These are phyloP conservation scores for Saccharomyces hybrid DNA, from an alignment of 1,139 yeast species.

Conservation along the genomic window DNA sequence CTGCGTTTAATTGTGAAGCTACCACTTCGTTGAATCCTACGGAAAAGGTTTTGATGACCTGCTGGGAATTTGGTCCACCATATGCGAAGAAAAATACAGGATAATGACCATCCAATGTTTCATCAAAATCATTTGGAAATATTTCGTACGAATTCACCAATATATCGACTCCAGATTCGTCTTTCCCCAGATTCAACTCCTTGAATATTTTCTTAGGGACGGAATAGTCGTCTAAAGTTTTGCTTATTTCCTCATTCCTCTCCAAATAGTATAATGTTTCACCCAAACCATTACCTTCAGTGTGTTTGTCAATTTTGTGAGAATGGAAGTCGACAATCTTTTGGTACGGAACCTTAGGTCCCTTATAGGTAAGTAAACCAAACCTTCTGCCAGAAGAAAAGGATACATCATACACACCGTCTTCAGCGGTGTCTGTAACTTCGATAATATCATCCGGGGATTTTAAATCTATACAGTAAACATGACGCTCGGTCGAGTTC, in stretches of 20 bases:
- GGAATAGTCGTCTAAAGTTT: conserved; percentile 38
- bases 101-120: conserved; percentile 40
- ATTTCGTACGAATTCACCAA: conserved; percentile 54
- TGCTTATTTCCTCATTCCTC: conserved; percentile 39
- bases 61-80: conserved; percentile 77
- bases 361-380: conserved; percentile 49
- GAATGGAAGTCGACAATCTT: conserved; percentile 46
- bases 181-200: conserved; percentile 43
- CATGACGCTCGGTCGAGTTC: conserved; percentile 54
- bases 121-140: conserved; percentile 54
- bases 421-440: conserved; percentile 46
- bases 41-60: conserved; percentile 47
- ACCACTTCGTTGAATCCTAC: conserved; percentile 57
- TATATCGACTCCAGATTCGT: conserved; percentile 38
- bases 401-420: conserved; percentile 63
- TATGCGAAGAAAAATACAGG: conserved; percentile 69
- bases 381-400: conserved; percentile 64
- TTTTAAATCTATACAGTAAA: conserved; percentile 44
- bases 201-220: conserved; percentile 44
- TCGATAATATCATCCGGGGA: conserved; percentile 39
- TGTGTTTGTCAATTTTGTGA: conserved; percentile 13
- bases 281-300: conserved; percentile 24
- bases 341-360: conserved; percentile 65
- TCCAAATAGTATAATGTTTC: conserved; percentile 37
- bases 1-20: conserved; percentile 60